phyloP scores from a whole-genome alignment of 2,329 filamentous ascomycete genomes.

The Nigrospora osmanthi region DNA sequence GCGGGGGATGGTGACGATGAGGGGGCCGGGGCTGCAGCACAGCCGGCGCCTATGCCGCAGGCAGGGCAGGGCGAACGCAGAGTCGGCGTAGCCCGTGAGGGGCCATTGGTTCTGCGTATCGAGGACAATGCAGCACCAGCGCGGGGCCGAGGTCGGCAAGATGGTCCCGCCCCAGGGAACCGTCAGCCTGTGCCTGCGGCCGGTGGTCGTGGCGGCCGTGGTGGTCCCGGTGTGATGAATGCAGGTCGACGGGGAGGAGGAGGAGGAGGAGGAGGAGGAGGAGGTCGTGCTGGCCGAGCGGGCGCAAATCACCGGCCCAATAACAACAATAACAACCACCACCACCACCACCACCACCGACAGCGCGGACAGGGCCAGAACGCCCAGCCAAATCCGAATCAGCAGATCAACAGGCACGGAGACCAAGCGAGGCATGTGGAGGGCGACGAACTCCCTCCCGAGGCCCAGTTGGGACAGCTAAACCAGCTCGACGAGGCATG shows the following conservation, averaged over 20 bases:
- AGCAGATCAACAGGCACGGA: constrained; percentile 10
- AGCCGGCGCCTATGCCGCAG: constrained; percentile 5
- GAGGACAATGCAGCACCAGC: constrained; percentile 26
- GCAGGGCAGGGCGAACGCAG: constrained; percentile 7
- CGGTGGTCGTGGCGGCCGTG: constrained; percentile 8
- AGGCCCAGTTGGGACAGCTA: constrained; percentile 21
- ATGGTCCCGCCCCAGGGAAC: constrained; percentile 10
- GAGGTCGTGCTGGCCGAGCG: constrained; percentile 18
- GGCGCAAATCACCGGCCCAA: constrained; percentile 13
- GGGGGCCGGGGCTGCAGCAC: constrained; percentile 12
- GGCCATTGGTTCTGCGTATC: constrained; percentile 48
- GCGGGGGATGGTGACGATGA: constrained; percentile 23
- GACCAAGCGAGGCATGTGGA: constrained; percentile 12
- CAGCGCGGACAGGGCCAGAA: constrained; percentile 15
- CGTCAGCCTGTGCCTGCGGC: constrained; percentile 13
- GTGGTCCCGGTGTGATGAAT: constrained; percentile 15
- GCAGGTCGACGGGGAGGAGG: constrained; percentile 19
- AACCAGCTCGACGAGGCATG: constrained; percentile 39
- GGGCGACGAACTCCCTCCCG: constrained; percentile 8
- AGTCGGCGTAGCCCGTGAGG: constrained; percentile 41
- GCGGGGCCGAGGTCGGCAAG: constrained; percentile 3
- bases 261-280: constrained; percentile 23
- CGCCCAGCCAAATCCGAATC: constrained; percentile 6
- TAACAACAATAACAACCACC: constrained; percentile 7
- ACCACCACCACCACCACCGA: neutral